phyloP scores from a whole-genome alignment of 139 green algal genomes.

The Monoraphidium neglectum region DNA sequence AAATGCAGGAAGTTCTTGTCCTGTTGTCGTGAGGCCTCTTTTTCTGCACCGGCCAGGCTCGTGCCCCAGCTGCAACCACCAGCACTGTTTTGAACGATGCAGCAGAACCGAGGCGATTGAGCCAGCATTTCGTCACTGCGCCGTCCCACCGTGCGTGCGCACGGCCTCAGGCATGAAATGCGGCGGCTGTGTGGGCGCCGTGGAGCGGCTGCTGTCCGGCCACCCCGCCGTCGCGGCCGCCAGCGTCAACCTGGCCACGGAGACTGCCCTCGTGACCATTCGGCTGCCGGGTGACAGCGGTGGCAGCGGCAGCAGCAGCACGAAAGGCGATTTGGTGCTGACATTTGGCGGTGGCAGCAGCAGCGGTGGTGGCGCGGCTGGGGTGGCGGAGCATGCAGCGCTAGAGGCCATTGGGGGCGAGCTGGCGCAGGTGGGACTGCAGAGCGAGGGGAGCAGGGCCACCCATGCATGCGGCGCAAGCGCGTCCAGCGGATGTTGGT shows the following conservation, averaged over 20 bases:
- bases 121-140: too few relatives aligned
- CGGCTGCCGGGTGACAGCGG: slow-evolving; percentile 36
- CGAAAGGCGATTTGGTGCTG: too few relatives aligned
- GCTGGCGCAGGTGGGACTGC: slow-evolving; percentile 42
- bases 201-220: slow-evolving; percentile 75
- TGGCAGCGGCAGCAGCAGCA: background rate
- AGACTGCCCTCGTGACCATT: slow-evolving; percentile 84
- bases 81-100: too few relatives aligned
- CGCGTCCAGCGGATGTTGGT: too few relatives aligned
- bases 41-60: too few relatives aligned
- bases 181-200: slow-evolving; percentile 79
- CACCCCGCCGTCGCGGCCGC: slow-evolving; percentile 53
- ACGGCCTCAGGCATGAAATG: slow-evolving; percentile 92
- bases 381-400: background rate
- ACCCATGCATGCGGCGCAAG: too few relatives aligned
- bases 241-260: slow-evolving; percentile 89
- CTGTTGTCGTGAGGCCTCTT: too few relatives aligned
- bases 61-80: too few relatives aligned
- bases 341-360: background rate
- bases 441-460: too few relatives aligned
- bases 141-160: too few relatives aligned
- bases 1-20: too few relatives aligned
- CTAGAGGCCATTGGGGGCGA: slow-evolving; percentile 23
- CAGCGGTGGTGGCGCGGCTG: background rate
- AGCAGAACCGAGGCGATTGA: too few relatives aligned